A percentile compares a stretch with the other conserved stretches of the same genome.
phyloP scores from a whole-genome alignment of 768 basidiomycete genomes.

The Leccinum incarnatum region DNA sequence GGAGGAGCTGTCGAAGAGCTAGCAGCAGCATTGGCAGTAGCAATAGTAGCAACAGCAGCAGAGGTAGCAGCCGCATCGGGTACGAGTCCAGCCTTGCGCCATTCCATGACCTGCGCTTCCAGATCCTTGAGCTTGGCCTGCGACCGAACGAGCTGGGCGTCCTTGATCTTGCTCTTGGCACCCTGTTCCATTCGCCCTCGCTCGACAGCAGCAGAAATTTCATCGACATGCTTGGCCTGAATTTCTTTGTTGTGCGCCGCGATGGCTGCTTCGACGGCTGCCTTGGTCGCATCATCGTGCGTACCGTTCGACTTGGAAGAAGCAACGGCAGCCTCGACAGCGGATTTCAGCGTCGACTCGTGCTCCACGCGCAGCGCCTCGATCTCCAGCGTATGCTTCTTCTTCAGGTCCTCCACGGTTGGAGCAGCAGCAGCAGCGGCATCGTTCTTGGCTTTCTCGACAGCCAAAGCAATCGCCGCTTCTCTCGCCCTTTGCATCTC shows the following conservation, averaged over 20 bases:
- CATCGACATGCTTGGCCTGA: conserved; percentile 48
- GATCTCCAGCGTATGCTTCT: conserved; percentile 61
- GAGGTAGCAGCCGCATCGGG: conserved; percentile 36
- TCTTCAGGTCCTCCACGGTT: conserved; percentile 39
- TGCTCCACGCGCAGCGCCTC: conserved; percentile 54
- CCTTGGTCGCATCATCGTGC: conserved; percentile 38
- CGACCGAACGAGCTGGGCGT: conserved; percentile 59
- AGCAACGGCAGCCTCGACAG: conserved; percentile 45
- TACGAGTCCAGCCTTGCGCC: conserved; percentile 49
- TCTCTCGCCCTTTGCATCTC: conserved; percentile 53
- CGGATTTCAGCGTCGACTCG: conserved; percentile 50
- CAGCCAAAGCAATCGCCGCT: conserved; percentile 52
- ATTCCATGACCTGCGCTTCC: conserved; percentile 59
- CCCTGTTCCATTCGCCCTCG: conserved; percentile 62
- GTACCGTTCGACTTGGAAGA: conserved; percentile 36
- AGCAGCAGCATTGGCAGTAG: conserved; percentile 13
- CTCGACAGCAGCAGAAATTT: conserved; percentile 65
- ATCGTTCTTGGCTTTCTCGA: conserved; percentile 54
- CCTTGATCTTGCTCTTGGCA: conserved; percentile 67
- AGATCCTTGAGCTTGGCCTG: conserved; percentile 66
- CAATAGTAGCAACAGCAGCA: conserved; percentile 7
- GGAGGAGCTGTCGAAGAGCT: conserved; percentile 8
- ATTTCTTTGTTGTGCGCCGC: conserved; percentile 47
- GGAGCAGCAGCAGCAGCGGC: conserved; percentile 16
- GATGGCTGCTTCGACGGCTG: conserved; percentile 49